Evolutionary conservation across 768 basidiomycete species (phyloP), one percentile per base, ranked within the genome.

Genomic region (Russula lepida): DNA sequence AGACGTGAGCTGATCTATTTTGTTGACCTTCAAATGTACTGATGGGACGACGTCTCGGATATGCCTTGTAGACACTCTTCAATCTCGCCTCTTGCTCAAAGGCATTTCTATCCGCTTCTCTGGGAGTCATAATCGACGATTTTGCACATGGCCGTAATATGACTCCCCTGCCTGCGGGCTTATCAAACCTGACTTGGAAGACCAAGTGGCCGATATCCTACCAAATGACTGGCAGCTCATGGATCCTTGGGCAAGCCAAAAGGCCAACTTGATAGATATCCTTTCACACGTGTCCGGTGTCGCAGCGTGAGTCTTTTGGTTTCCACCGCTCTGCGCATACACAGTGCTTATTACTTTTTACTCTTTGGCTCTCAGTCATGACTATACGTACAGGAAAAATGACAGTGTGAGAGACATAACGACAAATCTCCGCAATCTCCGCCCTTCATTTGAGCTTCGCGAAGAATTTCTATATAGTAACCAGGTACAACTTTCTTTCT

Each of bases 111-210:
- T 67, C 70, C 4, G 72, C 70, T 0, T 70, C 76, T 1, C 53
- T 78, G 1, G 77, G 78, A 3, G 71, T 79, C 13, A 70, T 79
- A 25, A 74, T 78, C 44, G 73, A 76, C 28, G 77, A 77, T 63
- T 78, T 74, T 62, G 69, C 69, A 9, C 58, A 68, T 12, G 71
- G 75, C 3, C 68, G 65, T 33, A 77, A 76, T 44, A 60, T 64
- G 7, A 74, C 76, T 0, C 68, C 68, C 6, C 71, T 78, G 5
- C 78, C 77, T 0, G 23, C 57, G 0, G 65, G 66, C 8, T 21
- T 76, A 25, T 56, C 57, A 1, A 67, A 71, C 56, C 61, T 79
- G 13, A 69, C 64, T 6, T 79, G 76, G 76, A 64, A 72, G 17
- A 75, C 75, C 0, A 73, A 71, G 33, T 78, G 46, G 60, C 60